phyloP scores from a whole-genome alignment of 108 stramenopile species.

The Cyclotella sp. region DNA sequence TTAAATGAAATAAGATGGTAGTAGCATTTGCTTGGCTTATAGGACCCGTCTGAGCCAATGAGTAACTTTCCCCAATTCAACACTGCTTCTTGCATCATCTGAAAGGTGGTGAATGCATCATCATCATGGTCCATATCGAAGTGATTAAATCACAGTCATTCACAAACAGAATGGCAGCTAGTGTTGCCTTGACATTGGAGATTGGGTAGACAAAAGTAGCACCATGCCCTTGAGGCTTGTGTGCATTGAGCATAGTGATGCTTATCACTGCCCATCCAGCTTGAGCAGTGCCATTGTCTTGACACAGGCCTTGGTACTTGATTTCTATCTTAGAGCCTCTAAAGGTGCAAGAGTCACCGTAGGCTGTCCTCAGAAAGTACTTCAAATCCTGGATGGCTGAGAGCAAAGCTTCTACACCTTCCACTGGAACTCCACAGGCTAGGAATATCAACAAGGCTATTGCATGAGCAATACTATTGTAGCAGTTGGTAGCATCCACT shows the following conservation, averaged over 20 bases:
- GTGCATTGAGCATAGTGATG: conserved; percentile 14
- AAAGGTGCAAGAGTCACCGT: conserved; percentile 8
- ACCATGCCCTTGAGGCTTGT: conserved; percentile 13
- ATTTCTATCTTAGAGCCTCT: conserved; percentile 5
- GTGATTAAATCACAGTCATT: conserved; percentile 16
- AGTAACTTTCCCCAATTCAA: conserved; percentile 1
- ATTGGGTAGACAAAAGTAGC: conserved; percentile 10
- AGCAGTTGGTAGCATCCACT: conserved; percentile 28
- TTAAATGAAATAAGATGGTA: conserved; percentile 1
- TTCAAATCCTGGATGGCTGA: conserved; percentile 23
- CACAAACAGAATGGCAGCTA: conserved; percentile 1
- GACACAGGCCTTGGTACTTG: conserved; percentile 19
- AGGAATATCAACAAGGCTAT: conserved; percentile 12
- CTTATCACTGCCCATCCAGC: conserved; percentile 9
- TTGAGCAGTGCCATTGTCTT: conserved; percentile 6
- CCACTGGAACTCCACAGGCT: conserved; percentile 16
- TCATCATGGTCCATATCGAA: conserved; percentile 1
- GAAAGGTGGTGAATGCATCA: background rate
- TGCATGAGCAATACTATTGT: conserved; percentile 18
- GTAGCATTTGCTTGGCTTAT: background rate
- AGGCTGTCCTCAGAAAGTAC: conserved; percentile 8
- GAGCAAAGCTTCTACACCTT: conserved; percentile 4
- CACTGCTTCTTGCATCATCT: background rate
- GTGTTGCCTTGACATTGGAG: background rate
- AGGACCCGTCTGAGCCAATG: background rate